Conservation (phyloP, 495 filamentous ascomycete genomes). For the Annulohypoxylon nitens region DNA sequence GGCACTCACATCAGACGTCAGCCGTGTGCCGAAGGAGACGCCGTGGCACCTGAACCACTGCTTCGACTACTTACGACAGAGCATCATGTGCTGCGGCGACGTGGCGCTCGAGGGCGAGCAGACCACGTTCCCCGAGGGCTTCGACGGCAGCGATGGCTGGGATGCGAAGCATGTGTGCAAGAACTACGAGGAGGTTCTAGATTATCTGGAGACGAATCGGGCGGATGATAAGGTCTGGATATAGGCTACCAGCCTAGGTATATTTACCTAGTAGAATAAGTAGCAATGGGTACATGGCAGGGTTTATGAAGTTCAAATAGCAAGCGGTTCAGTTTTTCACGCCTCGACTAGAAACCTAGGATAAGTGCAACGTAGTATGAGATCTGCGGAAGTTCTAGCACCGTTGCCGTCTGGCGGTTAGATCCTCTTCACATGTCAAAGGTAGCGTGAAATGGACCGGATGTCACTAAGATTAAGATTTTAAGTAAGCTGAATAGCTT, state of each 20-base stretch:
- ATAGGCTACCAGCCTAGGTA: constrained; percentile 29
- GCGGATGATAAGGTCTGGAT: constrained; percentile 59
- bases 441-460: background rate
- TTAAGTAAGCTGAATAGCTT: background rate
- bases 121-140: constrained; percentile 57
- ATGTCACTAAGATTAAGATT: background rate
- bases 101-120: constrained; percentile 60
- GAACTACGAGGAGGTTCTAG: constrained; percentile 54
- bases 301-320: background rate
- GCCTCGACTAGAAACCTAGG: constrained; percentile 40
- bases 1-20: constrained; percentile 51
- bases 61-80: constrained; percentile 63
- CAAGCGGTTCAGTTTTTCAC: constrained; percentile 1
- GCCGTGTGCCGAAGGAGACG: constrained; percentile 51
- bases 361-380: background rate
- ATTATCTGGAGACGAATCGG: constrained; percentile 55
- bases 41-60: constrained; percentile 62
- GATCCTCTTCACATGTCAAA: background rate
- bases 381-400: background rate
- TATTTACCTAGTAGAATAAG: background rate
- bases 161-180: constrained; percentile 63
- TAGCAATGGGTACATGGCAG: background rate
- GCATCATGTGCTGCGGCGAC: constrained; percentile 63
- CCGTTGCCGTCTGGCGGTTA: background rate
- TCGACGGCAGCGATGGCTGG: constrained; percentile 61